Conservation (phyloP, 768 basidiomycete genomes). For the Trametes cingulata region DNA sequence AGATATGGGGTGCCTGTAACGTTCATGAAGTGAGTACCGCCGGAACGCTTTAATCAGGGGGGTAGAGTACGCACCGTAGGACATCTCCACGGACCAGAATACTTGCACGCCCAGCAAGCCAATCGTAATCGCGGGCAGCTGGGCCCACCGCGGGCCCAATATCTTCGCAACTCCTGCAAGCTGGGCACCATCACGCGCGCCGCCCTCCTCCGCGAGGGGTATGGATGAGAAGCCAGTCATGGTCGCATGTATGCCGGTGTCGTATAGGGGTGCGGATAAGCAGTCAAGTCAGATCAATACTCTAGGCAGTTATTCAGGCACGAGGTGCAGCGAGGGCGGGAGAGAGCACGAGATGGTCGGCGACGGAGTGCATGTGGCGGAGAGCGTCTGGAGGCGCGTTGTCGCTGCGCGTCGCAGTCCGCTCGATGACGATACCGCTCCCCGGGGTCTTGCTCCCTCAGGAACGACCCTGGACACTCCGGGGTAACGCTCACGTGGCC, state of each 20-base stretch:
- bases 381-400: no score
- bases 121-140: constrained; percentile 70
- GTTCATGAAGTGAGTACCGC: not conserved
- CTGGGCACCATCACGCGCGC: constrained; percentile 35
- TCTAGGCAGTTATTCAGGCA: no score
- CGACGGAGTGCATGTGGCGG: no score
- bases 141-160: constrained; percentile 65
- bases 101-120: constrained; percentile 84
- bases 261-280: no score
- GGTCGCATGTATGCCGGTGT: constrained; percentile 6
- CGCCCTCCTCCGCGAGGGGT: constrained; percentile 47
- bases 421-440: no score
- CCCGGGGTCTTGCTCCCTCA: not conserved
- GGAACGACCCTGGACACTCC: constrained; percentile 1
- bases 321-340: not conserved
- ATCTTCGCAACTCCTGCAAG: constrained; percentile 60
- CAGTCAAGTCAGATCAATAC: no score
- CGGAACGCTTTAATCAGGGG: not conserved
- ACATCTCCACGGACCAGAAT: constrained; percentile 95
- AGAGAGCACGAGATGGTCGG: no score
- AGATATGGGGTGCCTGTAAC: constrained; percentile 79
- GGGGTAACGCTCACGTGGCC: not conserved
- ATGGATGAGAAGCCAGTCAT: constrained; percentile 58
- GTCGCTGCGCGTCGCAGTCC: no score
- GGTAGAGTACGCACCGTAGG: constrained; percentile 55